These are phyloP conservation scores for Oryza meridionalis DNA, from an alignment of 176 grass and related monocot genomes.

Conservation along the genomic window DNA sequence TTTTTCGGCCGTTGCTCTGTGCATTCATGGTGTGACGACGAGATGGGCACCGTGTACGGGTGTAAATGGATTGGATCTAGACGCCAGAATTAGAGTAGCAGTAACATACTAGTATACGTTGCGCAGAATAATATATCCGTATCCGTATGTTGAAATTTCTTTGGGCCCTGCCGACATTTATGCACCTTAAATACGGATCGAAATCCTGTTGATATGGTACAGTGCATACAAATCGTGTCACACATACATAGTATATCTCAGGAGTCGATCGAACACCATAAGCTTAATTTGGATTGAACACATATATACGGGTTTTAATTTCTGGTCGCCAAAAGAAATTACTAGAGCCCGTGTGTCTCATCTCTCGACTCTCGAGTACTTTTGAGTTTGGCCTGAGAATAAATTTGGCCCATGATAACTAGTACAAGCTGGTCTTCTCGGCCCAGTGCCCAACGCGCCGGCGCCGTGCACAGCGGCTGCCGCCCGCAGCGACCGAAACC, in stretches of 20 bases:
- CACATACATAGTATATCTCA: background rate
- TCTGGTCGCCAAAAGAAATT: background rate
- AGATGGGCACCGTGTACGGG: background rate
- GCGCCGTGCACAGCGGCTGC: too few species aligned
- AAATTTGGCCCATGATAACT: background rate
- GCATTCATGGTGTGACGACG: background rate
- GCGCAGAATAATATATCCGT: background rate
- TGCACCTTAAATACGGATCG: background rate
- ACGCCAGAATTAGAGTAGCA: background rate
- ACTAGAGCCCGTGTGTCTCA: background rate
- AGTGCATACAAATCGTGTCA: background rate
- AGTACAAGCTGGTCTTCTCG: background rate
- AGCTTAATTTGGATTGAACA: background rate
- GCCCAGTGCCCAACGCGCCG: background rate
- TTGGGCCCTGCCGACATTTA: conserved; percentile 8
- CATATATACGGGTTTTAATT: too few species aligned
- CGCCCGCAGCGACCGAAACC: too few species aligned
- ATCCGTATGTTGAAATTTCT: background rate
- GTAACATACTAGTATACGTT: background rate
- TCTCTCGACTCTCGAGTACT: too few species aligned
- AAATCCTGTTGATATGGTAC: too few species aligned
- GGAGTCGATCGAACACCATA: background rate
- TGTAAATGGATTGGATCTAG: conserved; percentile 2
- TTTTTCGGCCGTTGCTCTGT: background rate
- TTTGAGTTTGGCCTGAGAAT: background rate